Base-by-base conservation (phyloP, 345 rosid genomes). In the Arabidopsis arenosa region DNA sequence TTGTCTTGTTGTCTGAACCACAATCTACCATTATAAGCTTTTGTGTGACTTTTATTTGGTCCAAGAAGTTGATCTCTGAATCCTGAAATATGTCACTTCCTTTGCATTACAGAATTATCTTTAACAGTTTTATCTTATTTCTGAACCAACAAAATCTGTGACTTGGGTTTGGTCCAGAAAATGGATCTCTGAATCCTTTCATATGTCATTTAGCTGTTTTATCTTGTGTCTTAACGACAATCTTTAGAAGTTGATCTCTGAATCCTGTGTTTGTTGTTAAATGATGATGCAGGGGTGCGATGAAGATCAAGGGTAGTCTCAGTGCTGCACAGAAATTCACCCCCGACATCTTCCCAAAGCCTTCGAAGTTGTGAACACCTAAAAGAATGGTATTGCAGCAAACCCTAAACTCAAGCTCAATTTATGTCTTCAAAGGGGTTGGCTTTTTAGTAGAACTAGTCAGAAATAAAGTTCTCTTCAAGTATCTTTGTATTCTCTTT, bases 281-380 rank as follows among this genome's bases (percentile, higher is more conserved):
- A 43, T 37, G 79, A 45, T 74, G 58, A 73, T 77, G 80, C 84
- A 95, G 97, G 87, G 99, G 99, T 23, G 87, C 87, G 1, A 83
- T 95, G 94, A 95, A 95, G 91, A 82, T 95, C 53, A 92, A 89
- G 83, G 99, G 99, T 58, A 95, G 98, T 69, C 84, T 95, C 76
- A 89, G 88, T 70, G 96, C 98, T 0, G 99, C 98, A 0, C 98
- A 90, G 87, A 92, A 95, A 67, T 88, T 95, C 78, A 90, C 99
- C 10, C 99, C 99, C 0, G 99, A 92, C 76, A 90, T 95, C 75
- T 95, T 95, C 89, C 99, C 99, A 0, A 95, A 90, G 86, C 96
- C 90, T 10, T 76, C 99, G 2, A 95, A 92, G 90, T 67, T 95
- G 88, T 95, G 87, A 95, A 52, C 74, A 73, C 40, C 56, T 15